Evolutionary conservation across 306 rosid genomes (phyloP).

Genomic region (Begonia fuchsioides): DNA sequence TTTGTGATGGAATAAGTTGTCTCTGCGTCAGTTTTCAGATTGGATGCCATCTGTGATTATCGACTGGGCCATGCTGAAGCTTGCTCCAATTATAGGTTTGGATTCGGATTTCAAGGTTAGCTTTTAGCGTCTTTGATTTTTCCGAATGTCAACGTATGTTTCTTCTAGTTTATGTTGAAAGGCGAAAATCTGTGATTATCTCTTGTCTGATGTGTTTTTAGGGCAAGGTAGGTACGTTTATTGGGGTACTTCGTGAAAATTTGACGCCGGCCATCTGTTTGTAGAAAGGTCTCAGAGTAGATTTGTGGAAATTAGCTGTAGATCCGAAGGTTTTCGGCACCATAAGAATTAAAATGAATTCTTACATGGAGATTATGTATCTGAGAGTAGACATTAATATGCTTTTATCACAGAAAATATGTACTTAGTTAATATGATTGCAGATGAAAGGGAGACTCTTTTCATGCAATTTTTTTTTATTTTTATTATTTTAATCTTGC

Average conservation of each 20-base stretch:
- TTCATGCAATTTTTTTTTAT: no score
- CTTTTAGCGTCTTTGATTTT: not conserved
- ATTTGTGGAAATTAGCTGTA: not conserved
- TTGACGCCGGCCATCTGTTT: conserved; percentile 8
- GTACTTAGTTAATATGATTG: no score
- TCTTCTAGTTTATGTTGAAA: not conserved
- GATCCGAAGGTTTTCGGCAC: no score
- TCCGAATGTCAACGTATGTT: not conserved
- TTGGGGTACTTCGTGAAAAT: not conserved
- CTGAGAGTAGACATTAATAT: no score
- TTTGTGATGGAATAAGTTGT: not conserved
- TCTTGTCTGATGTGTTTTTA: no score
- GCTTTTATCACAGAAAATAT: no score
- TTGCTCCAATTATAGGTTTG: conserved; percentile 11
- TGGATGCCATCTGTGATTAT: conserved; percentile 10
- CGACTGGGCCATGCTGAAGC: conserved; percentile 9
- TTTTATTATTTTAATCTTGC: not conserved
- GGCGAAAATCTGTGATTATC: no score
- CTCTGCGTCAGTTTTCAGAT: conserved; percentile 20
- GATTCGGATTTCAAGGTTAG: conserved; percentile 42
- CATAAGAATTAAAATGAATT: no score
- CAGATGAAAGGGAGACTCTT: no score
- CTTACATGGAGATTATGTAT: no score
- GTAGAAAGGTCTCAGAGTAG: conserved; percentile 14
- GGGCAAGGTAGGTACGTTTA: not conserved